A percentile compares a stretch with the other conserved stretches of the same genome.
phyloP scores from a whole-genome alignment of 148 eudicot species.

The Pharnaceum exiguum region DNA sequence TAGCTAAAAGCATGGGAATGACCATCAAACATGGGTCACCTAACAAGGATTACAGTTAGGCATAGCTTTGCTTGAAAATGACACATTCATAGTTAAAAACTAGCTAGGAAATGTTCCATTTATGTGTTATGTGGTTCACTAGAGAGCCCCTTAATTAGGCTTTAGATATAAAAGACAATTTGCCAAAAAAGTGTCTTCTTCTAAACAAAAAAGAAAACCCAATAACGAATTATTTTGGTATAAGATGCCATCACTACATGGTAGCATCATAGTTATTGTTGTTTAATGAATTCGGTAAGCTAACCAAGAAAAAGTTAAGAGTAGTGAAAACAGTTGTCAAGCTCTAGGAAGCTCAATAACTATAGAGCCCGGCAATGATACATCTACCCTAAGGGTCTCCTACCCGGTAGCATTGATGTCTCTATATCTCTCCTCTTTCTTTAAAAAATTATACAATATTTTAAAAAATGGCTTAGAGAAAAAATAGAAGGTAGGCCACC shows the following conservation, averaged over 20 bases:
- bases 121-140: too few relatives aligned
- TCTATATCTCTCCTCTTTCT: too few relatives aligned
- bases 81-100: slow-evolving; percentile 4
- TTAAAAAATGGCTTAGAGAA: too few relatives aligned
- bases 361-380: too few relatives aligned
- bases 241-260: background rate
- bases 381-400: too few relatives aligned
- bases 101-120: slow-evolving; percentile 11
- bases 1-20: background rate
- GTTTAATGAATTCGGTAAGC: slow-evolving; percentile 4
- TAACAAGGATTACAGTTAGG: slow-evolving; percentile 27
- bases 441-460: too few relatives aligned
- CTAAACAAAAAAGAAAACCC: too few relatives aligned
- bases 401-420: too few relatives aligned
- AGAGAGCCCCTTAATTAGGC: background rate
- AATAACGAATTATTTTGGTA: background rate
- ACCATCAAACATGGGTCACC: slow-evolving; percentile 8
- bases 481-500: too few relatives aligned
- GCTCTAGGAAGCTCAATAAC: background rate
- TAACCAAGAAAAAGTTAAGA: background rate
- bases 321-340: background rate
- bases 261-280: background rate
- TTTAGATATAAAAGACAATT: too few relatives aligned
- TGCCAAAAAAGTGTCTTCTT: too few relatives aligned
- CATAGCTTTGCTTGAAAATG: slow-evolving; percentile 15